A percentile compares a stretch with the other conserved stretches of the same genome.
These are phyloP conservation scores for Ophiocordyceps sinensis DNA, from an alignment of 2,329 filamentous ascomycete species.

Conservation along the genomic window DNA sequence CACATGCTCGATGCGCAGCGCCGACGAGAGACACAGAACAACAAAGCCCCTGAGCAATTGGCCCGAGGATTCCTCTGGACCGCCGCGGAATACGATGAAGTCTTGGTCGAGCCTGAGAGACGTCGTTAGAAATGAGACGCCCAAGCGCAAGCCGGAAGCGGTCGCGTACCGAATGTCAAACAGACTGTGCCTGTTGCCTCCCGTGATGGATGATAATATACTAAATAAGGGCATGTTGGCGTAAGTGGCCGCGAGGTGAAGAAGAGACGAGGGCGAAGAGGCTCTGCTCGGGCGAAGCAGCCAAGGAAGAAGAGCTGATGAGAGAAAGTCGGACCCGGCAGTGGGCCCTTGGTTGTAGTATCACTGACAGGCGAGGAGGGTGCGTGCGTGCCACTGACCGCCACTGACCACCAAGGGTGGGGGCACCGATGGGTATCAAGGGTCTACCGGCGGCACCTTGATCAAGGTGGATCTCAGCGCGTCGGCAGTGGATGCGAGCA, in stretches of 20 bases:
- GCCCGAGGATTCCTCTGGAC: slow-evolving; percentile 59
- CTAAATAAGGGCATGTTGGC: slow-evolving; percentile 39
- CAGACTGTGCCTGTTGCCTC: slow-evolving; percentile 35
- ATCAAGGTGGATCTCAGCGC: too few species aligned
- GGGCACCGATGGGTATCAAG: background rate
- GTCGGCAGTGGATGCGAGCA: too few species aligned
- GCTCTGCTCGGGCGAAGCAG: background rate
- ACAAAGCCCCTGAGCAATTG: slow-evolving; percentile 60
- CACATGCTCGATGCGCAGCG: slow-evolving; percentile 58
- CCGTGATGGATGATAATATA: slow-evolving; percentile 36
- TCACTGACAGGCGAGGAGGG: background rate
- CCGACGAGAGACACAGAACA: slow-evolving; percentile 56
- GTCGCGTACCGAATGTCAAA: slow-evolving; percentile 40
- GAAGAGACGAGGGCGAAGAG: background rate
- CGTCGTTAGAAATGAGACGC: background rate
- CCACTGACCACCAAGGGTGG: too few species aligned
- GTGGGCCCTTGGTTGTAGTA: background rate
- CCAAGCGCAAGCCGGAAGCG: background rate
- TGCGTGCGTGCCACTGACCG: too few species aligned
- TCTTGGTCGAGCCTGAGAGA: slow-evolving; percentile 56
- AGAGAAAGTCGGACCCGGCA: background rate
- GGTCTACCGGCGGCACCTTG: too few species aligned
- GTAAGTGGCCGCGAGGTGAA: slow-evolving; percentile 4
- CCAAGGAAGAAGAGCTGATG: background rate
- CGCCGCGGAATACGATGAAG: slow-evolving; percentile 65